phyloP scores from a whole-genome alignment of 306 rosid species.

The Carpinus viminea region DNA sequence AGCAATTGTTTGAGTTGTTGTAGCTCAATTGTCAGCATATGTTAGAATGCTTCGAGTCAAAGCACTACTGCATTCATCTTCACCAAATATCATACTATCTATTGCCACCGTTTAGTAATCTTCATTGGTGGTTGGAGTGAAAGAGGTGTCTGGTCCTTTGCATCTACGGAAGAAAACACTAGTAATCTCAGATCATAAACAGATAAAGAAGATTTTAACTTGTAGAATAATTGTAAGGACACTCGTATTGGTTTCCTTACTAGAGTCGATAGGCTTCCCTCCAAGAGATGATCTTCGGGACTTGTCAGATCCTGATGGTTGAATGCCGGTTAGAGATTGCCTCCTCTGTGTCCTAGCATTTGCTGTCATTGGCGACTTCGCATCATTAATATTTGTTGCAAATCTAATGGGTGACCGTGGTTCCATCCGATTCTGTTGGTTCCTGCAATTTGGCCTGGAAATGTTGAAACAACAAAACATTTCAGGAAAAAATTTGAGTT shows the following conservation, averaged over 20 bases:
- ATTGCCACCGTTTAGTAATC: constrained; percentile 53
- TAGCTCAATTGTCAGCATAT: constrained; percentile 28
- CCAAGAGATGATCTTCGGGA: constrained; percentile 77
- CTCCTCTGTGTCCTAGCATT: constrained; percentile 57
- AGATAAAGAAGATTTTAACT: background rate
- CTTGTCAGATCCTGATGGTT: constrained; percentile 39
- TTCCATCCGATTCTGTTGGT: constrained; percentile 55
- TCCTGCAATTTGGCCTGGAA: constrained; percentile 50
- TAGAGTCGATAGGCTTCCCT: constrained; percentile 53
- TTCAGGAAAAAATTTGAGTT: too few species aligned
- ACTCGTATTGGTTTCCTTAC: constrained; percentile 41
- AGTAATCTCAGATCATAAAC: constrained; percentile 11
- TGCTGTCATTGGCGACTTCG: constrained; percentile 46
- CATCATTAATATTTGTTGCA: constrained; percentile 26
- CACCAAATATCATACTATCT: constrained; percentile 4
- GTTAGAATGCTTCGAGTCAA: constrained; percentile 54
- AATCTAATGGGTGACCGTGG: constrained; percentile 48
- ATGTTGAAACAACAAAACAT: background rate
- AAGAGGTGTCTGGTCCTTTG: constrained; percentile 77
- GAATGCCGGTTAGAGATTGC: constrained; percentile 77
- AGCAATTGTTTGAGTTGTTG: background rate
- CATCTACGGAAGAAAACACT: constrained; percentile 43
- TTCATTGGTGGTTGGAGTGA: constrained; percentile 49
- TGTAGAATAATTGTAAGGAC: background rate
- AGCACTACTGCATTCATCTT: constrained; percentile 43